Conservation (phyloP, 306 rosid genomes). For the Dryas alaskensis region DNA sequence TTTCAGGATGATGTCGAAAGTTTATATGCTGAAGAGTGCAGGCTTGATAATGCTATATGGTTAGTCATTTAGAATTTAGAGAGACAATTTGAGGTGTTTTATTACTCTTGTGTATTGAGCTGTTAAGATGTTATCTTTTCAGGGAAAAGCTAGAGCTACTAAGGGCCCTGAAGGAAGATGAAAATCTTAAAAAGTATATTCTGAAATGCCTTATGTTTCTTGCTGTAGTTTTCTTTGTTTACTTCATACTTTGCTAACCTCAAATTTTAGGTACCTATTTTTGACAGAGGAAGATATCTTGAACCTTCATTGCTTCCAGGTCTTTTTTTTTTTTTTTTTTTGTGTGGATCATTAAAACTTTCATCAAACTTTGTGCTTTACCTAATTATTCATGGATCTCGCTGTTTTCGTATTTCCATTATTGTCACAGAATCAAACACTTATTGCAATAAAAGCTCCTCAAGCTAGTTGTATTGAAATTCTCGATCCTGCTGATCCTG, state of each 20-base stretch:
- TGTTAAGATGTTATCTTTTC: slow-evolving; percentile 29
- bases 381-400: slow-evolving; percentile 28
- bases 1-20: slow-evolving; percentile 71
- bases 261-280: slow-evolving; percentile 52
- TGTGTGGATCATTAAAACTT: slow-evolving; percentile 11
- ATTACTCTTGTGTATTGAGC: slow-evolving; percentile 23
- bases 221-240: slow-evolving; percentile 8
- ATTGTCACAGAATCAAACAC: slow-evolving; percentile 56
- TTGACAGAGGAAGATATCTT: slow-evolving; percentile 61
- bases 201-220: slow-evolving; percentile 16
- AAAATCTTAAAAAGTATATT: slow-evolving; percentile 48
- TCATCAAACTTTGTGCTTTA: not conserved
- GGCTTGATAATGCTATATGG: slow-evolving; percentile 70
- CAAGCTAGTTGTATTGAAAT: slow-evolving; percentile 72
- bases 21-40: slow-evolving; percentile 51
- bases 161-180: slow-evolving; percentile 47
- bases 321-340: slow-evolving; percentile 21
- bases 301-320: slow-evolving; percentile 73
- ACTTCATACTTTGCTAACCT: slow-evolving; percentile 27
- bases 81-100: slow-evolving; percentile 13
- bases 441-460: slow-evolving; percentile 77
- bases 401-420: slow-evolving; percentile 23
- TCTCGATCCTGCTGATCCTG: slow-evolving; percentile 65
- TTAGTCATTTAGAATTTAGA: slow-evolving; percentile 27
- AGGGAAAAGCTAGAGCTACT: slow-evolving; percentile 65